A percentile compares a stretch with the other conserved stretches of the same genome.
Conservation (phyloP, 345 rosid species). For the Arabidopsis arenosa region DNA sequence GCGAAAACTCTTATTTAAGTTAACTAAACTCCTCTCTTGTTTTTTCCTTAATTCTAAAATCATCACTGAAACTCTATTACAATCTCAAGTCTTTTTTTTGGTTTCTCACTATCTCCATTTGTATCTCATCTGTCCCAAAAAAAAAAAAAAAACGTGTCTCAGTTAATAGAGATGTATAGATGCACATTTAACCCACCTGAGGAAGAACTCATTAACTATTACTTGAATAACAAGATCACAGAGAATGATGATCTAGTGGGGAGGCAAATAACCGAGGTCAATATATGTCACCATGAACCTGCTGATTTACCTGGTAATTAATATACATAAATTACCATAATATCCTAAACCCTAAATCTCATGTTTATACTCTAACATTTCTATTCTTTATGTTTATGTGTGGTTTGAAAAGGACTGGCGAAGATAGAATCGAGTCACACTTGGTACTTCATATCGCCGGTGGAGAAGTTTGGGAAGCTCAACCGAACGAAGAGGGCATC, state of each 20-base stretch:
- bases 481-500: conserved; percentile 39
- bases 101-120: too few species aligned
- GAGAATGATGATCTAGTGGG: conserved; percentile 18
- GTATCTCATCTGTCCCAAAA: too few species aligned
- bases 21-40: conserved; percentile 8
- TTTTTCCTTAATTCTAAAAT: conserved; percentile 4
- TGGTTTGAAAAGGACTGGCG: conserved; percentile 35
- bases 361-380: neutral
- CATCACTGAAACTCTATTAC: neutral
- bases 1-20: neutral
- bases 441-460: conserved; percentile 43
- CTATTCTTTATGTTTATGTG: conserved; percentile 3
- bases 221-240: conserved; percentile 39
- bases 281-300: conserved; percentile 39
- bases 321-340: neutral
- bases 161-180: conserved; percentile 24
- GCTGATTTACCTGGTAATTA: conserved; percentile 30
- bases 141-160: neutral
- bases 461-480: conserved; percentile 35
- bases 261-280: conserved; percentile 35
- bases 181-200: conserved; percentile 45
- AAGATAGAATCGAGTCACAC: conserved; percentile 37
- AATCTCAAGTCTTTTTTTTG: neutral
- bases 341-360: neutral
- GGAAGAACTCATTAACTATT: conserved; percentile 37